Evolutionary conservation across 345 rosid species (phyloP).

Genomic region (Gossypium raimondii): DNA sequence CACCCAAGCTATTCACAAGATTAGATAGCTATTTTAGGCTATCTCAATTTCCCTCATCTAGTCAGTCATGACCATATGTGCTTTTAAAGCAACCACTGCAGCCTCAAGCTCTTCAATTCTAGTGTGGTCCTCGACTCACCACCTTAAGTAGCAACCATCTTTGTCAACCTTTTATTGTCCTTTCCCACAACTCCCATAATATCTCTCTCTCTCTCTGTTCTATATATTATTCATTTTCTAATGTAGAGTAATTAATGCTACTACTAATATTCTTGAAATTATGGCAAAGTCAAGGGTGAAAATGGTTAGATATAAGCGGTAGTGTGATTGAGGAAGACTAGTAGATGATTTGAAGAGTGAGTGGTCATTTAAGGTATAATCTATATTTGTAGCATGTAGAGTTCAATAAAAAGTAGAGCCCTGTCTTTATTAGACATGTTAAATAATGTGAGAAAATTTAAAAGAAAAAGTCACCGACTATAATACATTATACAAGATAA

Average conservation of each 20-base stretch:
- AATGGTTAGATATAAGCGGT: neutral
- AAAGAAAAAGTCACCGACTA: too few relatives aligned
- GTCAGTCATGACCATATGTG: neutral
- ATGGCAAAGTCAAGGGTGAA: neutral
- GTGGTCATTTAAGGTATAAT: slow-evolving; percentile 8
- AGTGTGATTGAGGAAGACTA: slow-evolving; percentile 13
- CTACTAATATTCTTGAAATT: neutral
- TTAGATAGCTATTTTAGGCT: too few relatives aligned
- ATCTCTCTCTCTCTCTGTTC: neutral
- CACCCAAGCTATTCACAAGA: too few relatives aligned
- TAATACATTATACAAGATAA: neutral
- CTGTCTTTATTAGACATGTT: slow-evolving; percentile 43
- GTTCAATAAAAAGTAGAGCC: slow-evolving; percentile 42
- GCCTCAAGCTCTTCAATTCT: neutral
- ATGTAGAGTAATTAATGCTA: neutral
- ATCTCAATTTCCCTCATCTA: too few relatives aligned
- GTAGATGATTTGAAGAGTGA: slow-evolving; percentile 9
- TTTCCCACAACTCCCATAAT: slow-evolving; percentile 12
- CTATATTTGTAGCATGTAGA: slow-evolving; percentile 14
- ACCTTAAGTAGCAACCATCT: too few relatives aligned
- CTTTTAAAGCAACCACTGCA: neutral
- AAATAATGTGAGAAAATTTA: slow-evolving; percentile 4
- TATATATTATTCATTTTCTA: neutral
- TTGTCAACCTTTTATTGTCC: slow-evolving; percentile 32
- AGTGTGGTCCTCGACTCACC: neutral